Conservation (phyloP, 2,329 filamentous ascomycete species). For the Ophiostoma montium region DNA sequence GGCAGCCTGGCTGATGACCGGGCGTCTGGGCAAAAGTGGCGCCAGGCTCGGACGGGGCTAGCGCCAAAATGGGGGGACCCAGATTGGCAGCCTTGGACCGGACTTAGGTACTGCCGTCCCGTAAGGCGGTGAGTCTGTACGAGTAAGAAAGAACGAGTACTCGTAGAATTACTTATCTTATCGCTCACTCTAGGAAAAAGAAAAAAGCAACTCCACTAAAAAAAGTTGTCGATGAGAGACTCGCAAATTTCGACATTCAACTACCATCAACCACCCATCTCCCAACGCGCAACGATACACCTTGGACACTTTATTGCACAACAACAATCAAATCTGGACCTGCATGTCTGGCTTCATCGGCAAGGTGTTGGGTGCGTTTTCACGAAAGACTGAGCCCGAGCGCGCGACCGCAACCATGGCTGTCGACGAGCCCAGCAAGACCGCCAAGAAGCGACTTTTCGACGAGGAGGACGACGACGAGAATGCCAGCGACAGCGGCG, state of each 20-base stretch:
- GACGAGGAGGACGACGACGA: conserved; percentile 36
- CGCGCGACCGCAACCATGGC: background rate
- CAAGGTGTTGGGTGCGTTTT: conserved; percentile 7
- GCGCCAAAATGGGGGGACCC: no score
- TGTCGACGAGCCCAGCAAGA: background rate
- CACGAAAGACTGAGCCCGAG: background rate
- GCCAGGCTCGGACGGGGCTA: no score
- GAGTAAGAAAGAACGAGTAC: no score
- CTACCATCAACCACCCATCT: background rate
- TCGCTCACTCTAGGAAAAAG: no score
- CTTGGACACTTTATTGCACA: no score
- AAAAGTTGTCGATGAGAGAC: no score
- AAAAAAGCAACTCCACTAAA: conserved; percentile 7
- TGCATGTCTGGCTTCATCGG: conserved; percentile 9
- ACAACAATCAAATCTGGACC: no score
- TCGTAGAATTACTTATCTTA: no score
- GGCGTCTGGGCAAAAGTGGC: conserved; percentile 2
- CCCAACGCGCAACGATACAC: no score
- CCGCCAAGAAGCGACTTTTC: conserved; percentile 33
- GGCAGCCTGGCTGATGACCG: conserved; percentile 9
- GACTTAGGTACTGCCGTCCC: conserved; percentile 1
- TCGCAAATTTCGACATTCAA: background rate
- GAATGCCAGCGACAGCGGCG: conserved; percentile 18
- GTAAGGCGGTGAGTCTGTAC: background rate
- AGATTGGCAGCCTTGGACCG: conserved; percentile 5